Base-by-base conservation (phyloP, 768 basidiomycete genomes). In the Panaeolus papilionaceus region DNA sequence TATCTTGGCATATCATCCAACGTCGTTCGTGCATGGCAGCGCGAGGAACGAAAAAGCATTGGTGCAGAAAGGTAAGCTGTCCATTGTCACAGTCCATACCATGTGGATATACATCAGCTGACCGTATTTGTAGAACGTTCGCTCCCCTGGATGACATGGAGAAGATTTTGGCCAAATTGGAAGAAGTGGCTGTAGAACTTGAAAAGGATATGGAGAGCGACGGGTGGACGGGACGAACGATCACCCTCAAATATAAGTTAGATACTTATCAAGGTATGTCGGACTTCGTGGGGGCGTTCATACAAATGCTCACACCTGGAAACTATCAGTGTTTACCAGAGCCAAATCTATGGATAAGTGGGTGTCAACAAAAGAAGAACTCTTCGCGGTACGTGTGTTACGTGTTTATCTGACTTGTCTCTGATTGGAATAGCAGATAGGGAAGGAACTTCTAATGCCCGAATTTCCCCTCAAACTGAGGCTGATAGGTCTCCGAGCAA, bases 161-260 rank as follows among this genome's bases (percentile, higher is more conserved):
- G 1, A 85, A 85, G 67, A 92, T 98, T 18, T 74, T 96, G 38
- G 80, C 84, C 14, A 95, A 93, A 75, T 85, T 99, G 0, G 86
- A 93, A 26, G 89, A 93, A 65, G 88, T 98, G 40, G 91, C 95
- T 0, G 85, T 84, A 1, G 92, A 95, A 72, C 86, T 99, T 12
- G 92, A 89, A 73, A 83, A 85, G 49, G 96, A 98, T 74, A 90
- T 98, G 87, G 80, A 83, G 33, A 77, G 84, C n/a, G 83, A 84
- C 54, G 91, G 93, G 38, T 99, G 95, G 90, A 85, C 89, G 7
- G 97, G 95, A 8, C 88, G 91, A 70, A 98, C 95, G 0, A 84
- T 99, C 38, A 97, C 94, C 0, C 83, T 99, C 62, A 98, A 97
- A 76, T 96, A 91, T 77, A 99, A 99, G 80, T 85, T 94, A 39